Base-by-base conservation (phyloP, 768 basidiomycete genomes). In the Pleurotus platypus region DNA sequence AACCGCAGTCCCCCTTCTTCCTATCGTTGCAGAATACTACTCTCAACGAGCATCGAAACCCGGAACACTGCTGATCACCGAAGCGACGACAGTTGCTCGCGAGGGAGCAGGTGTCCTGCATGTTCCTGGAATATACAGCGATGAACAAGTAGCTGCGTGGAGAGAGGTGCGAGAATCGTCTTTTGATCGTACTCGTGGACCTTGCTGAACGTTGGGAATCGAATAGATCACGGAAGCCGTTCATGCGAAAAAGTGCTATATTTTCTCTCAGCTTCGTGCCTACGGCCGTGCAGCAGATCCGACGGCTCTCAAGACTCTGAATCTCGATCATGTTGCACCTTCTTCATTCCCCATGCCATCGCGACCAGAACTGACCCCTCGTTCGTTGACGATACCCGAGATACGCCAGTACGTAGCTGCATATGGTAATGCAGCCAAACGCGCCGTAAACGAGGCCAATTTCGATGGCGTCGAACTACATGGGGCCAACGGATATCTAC, bases 141-240 rank as follows among this genome's bases (percentile, higher is more conserved):
- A 70, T 12, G 75, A 74, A 24, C 89, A 92, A 60, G 77, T 85
- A 35, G 62, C 57, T 0, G 79, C 69, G 0, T 89, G 85, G 86
- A 82, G 80, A 63, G 62, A 75, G 69, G 81, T 76, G n/a, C 47
- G 58, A 45, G 8, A 1, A 16, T 57, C 77, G 58, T 63, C 18
- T 5, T 20, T 24, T 9, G 30, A n/a, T 13, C 16, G 15, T 48
- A 38, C 27, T 11, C 30, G 30, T 9, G 35, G 16, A 22, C 37
- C 5, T 26, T 26, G 38, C 9, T 16, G 46, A 11, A 12, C 50
- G 1, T 4, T 13, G 48, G 26, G 26, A 11, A 39, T 7, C 46
- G n/a, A 27, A 9, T 38, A 75, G 70, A 66, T 82, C 16, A 73
- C 71, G 13, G 71, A 77, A 18, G 70, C 72, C 2, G 76, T 80